Evolutionary conservation across 371 early-diverging fungal species (phyloP), one percentile per base, ranked within the genome.

Genomic region (Mortierella sp.): DNA sequence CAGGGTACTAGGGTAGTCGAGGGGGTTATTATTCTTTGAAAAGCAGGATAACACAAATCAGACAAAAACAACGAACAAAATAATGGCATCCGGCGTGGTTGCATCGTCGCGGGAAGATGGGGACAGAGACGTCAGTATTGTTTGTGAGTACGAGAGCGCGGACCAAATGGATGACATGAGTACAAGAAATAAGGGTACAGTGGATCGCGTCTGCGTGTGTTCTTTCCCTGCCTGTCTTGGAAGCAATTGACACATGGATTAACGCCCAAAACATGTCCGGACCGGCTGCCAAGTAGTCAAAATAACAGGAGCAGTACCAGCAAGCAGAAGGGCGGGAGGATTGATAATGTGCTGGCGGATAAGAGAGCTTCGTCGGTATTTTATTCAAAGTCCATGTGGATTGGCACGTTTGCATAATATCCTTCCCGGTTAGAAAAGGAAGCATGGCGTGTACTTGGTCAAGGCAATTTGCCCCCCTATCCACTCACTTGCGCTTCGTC

Each of bases 401-500:
- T 34, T 58, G 58, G 58, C 58, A 34, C 58, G 55, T 53, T 53
- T 58, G 58, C 58, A 58, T 58, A 34, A 58, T 58, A 14, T n/a
- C 8, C 31, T 58, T 58, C 19, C 7, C 8, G 58, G 19, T 29
- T n/a, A n/a, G 24, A 29, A 34, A 31, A 34, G 58, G 34, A 34
- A 58, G 34, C 58, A 58, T 58, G 22, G 34, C 14, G 58, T 29
- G 34, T 55, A 7, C 34, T 58, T 5, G 34, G 34, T 22, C 34
- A 34, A 58, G 34, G 34, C 31, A 58, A 31, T 5, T 58, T 19
- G 29, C 29, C 31, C 29, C 34, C 34, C 29, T 58, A 9, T 66
- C 66, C 45, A n/a, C 31, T 41, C 31, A 44, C 45, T 19, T 29
- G 45, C 45, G 45, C 66, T 31, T 43, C 29, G 44, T 45, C 45